Evolutionary conservation across 495 filamentous ascomycete species (phyloP).

Genomic region (Choiromyces venosus): DNA sequence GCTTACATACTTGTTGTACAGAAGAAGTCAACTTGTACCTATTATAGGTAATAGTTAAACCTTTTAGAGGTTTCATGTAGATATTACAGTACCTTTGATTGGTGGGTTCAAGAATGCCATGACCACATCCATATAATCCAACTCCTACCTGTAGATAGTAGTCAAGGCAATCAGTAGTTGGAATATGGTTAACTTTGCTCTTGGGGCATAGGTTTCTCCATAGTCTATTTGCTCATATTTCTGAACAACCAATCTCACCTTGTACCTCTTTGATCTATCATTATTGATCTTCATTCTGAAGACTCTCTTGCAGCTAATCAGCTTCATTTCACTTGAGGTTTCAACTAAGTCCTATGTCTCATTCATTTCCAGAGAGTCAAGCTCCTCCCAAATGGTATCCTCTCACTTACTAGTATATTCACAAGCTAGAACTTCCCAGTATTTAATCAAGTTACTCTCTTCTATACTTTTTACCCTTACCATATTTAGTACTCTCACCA

Average conservation of each 20-base stretch:
- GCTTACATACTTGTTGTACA: too few relatives aligned
- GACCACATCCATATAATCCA: conserved; percentile 22
- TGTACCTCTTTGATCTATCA: not conserved
- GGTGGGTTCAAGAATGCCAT: conserved; percentile 19
- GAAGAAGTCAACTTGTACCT: too few relatives aligned
- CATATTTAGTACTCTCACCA: too few relatives aligned
- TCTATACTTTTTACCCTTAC: too few relatives aligned
- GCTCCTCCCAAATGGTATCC: not conserved
- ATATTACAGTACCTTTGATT: conserved; percentile 4
- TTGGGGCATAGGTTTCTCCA: conserved; percentile 14
- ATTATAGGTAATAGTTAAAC: too few relatives aligned
- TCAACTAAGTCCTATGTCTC: too few relatives aligned
- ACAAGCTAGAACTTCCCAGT: not conserved
- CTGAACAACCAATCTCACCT: conserved; percentile 4
- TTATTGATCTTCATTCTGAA: conserved; percentile 14
- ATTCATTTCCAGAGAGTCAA: not conserved
- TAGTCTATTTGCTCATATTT: conserved; percentile 4
- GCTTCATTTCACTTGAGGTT: too few relatives aligned
- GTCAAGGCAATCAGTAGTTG: too few relatives aligned
- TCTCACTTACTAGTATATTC: conserved; percentile 1
- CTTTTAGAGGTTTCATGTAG: conserved; percentile 11
- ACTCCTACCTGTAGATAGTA: conserved; percentile 6
- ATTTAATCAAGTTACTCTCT: too few relatives aligned
- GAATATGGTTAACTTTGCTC: conserved; percentile 2
- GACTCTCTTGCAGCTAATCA: conserved; percentile 5